Evolutionary conservation across 495 filamentous ascomycete genomes (phyloP).

Genomic region (Annulohypoxylon maeteangense): DNA sequence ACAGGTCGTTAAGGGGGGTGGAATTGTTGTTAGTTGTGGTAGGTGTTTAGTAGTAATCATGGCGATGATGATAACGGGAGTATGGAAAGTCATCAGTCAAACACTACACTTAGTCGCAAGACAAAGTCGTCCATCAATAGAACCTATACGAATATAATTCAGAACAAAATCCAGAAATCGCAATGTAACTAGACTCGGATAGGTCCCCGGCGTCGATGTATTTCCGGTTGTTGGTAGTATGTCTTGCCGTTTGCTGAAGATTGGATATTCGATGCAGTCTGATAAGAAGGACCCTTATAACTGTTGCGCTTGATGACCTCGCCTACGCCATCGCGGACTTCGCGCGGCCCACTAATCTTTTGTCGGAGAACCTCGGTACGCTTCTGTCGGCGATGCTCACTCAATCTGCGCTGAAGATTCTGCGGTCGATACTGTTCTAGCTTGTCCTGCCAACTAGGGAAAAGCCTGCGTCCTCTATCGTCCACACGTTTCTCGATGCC

Average conservation of each 20-base stretch:
- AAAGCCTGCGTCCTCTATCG: slow-evolving; percentile 45
- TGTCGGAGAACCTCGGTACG: slow-evolving; percentile 71
- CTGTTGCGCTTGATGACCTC: slow-evolving; percentile 59
- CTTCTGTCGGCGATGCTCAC: slow-evolving; percentile 71
- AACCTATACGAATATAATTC: neutral
- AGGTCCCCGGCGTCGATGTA: slow-evolving; percentile 12
- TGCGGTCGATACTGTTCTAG: slow-evolving; percentile 58
- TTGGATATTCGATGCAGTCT: slow-evolving; percentile 36
- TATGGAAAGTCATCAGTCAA: neutral
- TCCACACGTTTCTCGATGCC: slow-evolving; percentile 43
- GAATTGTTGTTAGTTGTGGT: neutral
- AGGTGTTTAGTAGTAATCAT: neutral
- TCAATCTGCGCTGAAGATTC: slow-evolving; percentile 64
- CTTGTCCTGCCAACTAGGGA: slow-evolving; percentile 49
- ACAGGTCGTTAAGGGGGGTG: slow-evolving; percentile 15
- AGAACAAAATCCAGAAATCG: neutral
- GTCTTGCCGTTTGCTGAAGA: slow-evolving; percentile 18
- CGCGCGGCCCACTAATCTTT: slow-evolving; percentile 68
- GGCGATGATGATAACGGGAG: neutral
- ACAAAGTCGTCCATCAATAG: neutral
- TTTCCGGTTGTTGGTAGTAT: slow-evolving; percentile 9
- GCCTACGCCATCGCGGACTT: slow-evolving; percentile 62
- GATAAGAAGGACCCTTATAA: slow-evolving; percentile 46
- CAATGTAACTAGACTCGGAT: slow-evolving; percentile 11
- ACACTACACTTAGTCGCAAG: neutral